Base-by-base conservation (phyloP, 1,284 basidiomycete genomes). In the Stygiomarasmius scandens region DNA sequence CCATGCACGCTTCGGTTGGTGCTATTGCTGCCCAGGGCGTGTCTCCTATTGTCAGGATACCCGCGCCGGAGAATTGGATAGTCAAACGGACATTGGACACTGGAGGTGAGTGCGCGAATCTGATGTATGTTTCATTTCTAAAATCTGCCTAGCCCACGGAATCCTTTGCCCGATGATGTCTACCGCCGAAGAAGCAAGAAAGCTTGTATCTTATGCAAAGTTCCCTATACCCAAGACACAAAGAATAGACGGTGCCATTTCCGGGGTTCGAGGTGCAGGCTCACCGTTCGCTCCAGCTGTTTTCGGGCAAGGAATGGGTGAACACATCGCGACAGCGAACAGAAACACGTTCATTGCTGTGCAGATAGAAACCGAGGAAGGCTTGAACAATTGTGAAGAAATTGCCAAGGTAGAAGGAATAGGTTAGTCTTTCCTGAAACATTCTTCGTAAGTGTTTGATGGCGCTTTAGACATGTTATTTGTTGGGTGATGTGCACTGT, bases 281-380 rank as follows among this genome's bases (percentile, higher is more conserved):
- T 69, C 68, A 19, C 66, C 68, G 5, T 68, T 70, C 52, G 68
- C 68, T 9, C 68, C 68, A 36, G 63, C 66, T 34, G 68, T 61
- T 22, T 69, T 71, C 29, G 51, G 59, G 19, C 63, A 64, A 32
- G 49, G 47, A 11, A 61, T 56, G 50, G 60, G 43, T 14, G 61
- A 66, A 20, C 64, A 66, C 41, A 61, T 63, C 11, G 61, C 59
- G n/a, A 64, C 59, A 14, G 63, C 63, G 32, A 63, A 63, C 50
- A 52, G 50, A 16, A 63, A 58, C 46, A 59, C 51, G 14, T 57
- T 61, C 43, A 54, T 64, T 29, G 59, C 59, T 25, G 63, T 63
- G 10, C 59, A 63, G 27, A 64, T 64, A 54, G 61, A 61, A 38
- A 57, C 59, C 3, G 50, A 55, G 1, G 55, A 61, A 43, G 59